A percentile compares a stretch with the other conserved stretches of the same genome.
Evolutionary conservation across 164 flowering plant genomes (phyloP).

Genomic region (Pachysandra terminalis): DNA sequence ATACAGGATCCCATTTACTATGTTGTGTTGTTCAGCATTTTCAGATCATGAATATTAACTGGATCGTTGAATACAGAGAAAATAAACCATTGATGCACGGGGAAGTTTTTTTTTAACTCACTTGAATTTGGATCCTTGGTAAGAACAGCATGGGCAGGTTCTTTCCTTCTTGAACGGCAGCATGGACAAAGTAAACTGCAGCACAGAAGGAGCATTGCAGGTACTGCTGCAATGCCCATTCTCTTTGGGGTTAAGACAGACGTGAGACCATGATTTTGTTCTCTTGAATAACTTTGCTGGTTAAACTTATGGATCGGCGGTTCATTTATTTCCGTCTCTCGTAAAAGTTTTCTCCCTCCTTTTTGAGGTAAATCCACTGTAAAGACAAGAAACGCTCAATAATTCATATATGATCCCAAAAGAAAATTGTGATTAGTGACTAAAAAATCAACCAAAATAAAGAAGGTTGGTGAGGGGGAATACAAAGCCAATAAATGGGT

Average conservation of each 20-base stretch:
- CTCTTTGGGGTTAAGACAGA: slow-evolving; percentile 22
- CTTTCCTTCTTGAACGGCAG: slow-evolving; percentile 48
- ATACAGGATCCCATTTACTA: background rate
- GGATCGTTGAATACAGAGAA: background rate
- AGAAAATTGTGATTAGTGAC: background rate
- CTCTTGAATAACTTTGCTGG: slow-evolving; percentile 10
- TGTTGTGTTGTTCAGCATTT: background rate
- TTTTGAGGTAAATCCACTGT: slow-evolving; percentile 35
- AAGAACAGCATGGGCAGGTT: slow-evolving; percentile 35
- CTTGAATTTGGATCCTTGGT: slow-evolving; percentile 59
- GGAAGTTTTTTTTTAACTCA: slow-evolving; percentile 40
- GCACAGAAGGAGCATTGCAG: slow-evolving; percentile 51
- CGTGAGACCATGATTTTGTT: slow-evolving; percentile 15
- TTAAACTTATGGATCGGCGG: slow-evolving; percentile 5
- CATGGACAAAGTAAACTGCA: slow-evolving; percentile 66
- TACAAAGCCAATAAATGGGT: background rate
- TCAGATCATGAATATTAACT: background rate
- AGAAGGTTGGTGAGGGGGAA: too few species aligned
- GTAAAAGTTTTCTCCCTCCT: slow-evolving; percentile 47
- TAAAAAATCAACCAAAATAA: too few species aligned
- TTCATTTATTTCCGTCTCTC: slow-evolving; percentile 21
- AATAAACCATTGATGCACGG: background rate
- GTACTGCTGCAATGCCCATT: slow-evolving; percentile 44
- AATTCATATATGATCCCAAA: background rate
- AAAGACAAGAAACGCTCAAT: slow-evolving; percentile 7